Conservation (phyloP, 176 grass and related monocot species). For the Oryza meyeriana region DNA sequence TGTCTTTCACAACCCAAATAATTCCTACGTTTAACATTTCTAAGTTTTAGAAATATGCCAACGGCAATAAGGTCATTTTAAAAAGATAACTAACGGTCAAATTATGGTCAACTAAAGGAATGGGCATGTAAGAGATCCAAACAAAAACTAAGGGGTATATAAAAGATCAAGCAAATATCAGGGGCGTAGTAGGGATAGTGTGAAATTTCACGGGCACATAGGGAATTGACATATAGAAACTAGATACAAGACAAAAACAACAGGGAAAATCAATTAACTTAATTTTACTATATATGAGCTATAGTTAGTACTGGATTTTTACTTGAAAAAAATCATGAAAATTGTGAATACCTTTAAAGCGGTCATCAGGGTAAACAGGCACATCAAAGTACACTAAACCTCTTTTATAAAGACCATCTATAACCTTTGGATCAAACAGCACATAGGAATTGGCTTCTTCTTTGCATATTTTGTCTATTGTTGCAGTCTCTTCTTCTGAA, state of each 20-base stretch:
- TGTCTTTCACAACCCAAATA: too few relatives aligned
- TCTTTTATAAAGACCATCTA: conserved; percentile 76
- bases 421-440: conserved; percentile 81
- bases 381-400: conserved; percentile 91
- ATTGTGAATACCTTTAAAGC: conserved; percentile 87
- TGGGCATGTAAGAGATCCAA: too few relatives aligned
- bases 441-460: conserved; percentile 96
- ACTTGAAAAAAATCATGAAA: neutral
- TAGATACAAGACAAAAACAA: conserved; percentile 25
- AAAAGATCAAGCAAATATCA: too few relatives aligned
- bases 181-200: too few relatives aligned
- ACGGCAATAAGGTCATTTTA: too few relatives aligned
- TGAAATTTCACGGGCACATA: too few relatives aligned
- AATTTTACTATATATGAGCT: conserved; percentile 9
- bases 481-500: conserved; percentile 93
- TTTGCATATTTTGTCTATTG: conserved; percentile 98
- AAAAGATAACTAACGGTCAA: too few relatives aligned
- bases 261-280: neutral
- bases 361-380: conserved; percentile 88
- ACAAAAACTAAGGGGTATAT: too few relatives aligned
- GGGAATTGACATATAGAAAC: neutral
- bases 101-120: too few relatives aligned
- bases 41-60: too few relatives aligned
- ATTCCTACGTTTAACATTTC: too few relatives aligned
- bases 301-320: neutral